These are phyloP conservation scores for Jimgerdemannia flammicorona DNA, from an alignment of 192 early-diverging fungal species.

Conservation along the genomic window DNA sequence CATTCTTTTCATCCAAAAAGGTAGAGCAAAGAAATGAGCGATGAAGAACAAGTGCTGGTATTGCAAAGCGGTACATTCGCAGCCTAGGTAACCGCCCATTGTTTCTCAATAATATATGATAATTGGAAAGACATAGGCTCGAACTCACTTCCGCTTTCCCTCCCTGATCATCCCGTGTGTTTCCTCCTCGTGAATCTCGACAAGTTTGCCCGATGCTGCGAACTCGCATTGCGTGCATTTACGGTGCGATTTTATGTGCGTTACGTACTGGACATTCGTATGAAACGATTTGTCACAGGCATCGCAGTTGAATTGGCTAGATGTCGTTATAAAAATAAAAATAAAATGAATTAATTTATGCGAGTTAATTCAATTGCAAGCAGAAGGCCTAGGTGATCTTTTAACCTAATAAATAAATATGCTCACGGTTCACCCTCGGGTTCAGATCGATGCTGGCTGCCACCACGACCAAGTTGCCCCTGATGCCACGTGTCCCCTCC, in stretches of 20 bases:
- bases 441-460: not conserved
- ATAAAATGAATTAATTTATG: too few species aligned
- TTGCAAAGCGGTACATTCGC: not conserved
- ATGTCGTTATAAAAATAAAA: not conserved
- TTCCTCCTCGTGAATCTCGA: not conserved
- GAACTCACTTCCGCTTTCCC: not conserved
- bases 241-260: not conserved
- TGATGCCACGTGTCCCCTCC: not conserved
- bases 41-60: not conserved
- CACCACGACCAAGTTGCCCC: too few species aligned
- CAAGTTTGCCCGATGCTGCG: not conserved
- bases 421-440: not conserved
- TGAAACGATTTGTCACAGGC: not conserved
- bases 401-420: not conserved
- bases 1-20: not conserved
- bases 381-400: not conserved
- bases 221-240: not conserved
- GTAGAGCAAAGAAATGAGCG: not conserved
- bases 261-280: not conserved
- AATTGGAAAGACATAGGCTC: not conserved
- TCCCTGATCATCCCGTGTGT: not conserved
- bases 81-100: not conserved
- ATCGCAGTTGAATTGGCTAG: not conserved
- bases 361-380: too few species aligned
- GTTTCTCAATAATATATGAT: not conserved